Evolutionary conservation across 371 early-diverging fungal species (phyloP).

Genomic region (Circinella umbellata): DNA sequence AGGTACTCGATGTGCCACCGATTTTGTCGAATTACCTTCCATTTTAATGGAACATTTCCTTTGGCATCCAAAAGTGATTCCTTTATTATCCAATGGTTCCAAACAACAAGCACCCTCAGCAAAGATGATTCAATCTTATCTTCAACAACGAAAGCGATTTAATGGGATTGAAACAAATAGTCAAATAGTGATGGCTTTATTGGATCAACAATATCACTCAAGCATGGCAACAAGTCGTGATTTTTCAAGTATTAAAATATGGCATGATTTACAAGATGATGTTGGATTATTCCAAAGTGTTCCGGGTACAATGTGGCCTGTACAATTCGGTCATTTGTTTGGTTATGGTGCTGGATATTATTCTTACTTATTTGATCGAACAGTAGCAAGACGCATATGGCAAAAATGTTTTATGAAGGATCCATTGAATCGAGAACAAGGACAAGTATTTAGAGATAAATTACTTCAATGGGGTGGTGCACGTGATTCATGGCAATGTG

Average conservation of each 20-base stretch:
- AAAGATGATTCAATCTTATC: constrained; percentile 42
- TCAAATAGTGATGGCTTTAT: constrained; percentile 86
- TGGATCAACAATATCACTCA: constrained; percentile 85
- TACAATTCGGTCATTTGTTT: constrained; percentile 90
- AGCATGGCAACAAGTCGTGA: constrained; percentile 26
- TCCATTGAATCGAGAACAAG: constrained; percentile 55
- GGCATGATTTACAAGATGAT: constrained; percentile 59
- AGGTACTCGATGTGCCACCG: constrained; percentile 92
- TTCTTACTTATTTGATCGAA: constrained; percentile 88
- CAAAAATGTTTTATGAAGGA: constrained; percentile 67
- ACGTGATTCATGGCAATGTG: constrained; percentile 87
- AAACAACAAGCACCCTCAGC: constrained; percentile 36
- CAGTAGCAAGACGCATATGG: constrained; percentile 83
- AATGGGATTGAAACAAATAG: constrained; percentile 81
- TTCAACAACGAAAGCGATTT: constrained; percentile 60
- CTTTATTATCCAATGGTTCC: constrained; percentile 56
- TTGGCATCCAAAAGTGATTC: constrained; percentile 71
- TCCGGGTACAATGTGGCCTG: constrained; percentile 84
- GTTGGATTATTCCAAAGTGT: constrained; percentile 69
- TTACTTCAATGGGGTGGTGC: constrained; percentile 93
- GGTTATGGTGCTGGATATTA: constrained; percentile 95
- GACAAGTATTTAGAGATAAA: constrained; percentile 72
- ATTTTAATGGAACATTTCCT: constrained; percentile 94
- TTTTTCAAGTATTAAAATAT: constrained; percentile 57
- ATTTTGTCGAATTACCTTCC: constrained; percentile 97